A percentile compares a stretch with the other conserved stretches of the same genome.
phyloP scores from a whole-genome alignment of 2,329 filamentous ascomycete genomes.

The Atkinsonella texensis region DNA sequence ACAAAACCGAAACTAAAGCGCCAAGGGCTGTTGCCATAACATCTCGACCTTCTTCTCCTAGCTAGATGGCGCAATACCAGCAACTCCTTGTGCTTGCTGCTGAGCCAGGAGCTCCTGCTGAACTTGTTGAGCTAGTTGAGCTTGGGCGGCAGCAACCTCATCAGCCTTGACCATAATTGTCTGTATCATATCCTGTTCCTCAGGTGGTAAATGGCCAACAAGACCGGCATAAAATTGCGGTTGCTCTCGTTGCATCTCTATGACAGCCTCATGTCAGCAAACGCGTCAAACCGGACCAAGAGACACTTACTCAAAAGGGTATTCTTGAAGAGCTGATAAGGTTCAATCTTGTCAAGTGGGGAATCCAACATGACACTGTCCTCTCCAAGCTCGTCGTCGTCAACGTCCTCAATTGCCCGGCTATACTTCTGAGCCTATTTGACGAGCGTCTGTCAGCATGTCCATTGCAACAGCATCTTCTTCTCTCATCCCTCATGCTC shows the following conservation, averaged over 20 bases:
- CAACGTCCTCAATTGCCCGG: slow-evolving; percentile 53
- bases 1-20: neutral
- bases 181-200: slow-evolving; percentile 74
- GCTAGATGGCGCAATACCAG: slow-evolving; percentile 4
- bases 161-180: slow-evolving; percentile 56
- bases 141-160: slow-evolving; percentile 24
- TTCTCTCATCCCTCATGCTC: neutral
- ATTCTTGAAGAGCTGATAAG: slow-evolving; percentile 78
- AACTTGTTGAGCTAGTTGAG: slow-evolving; percentile 9
- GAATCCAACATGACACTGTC: slow-evolving; percentile 89
- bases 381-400: slow-evolving; percentile 82
- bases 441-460: neutral
- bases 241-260: slow-evolving; percentile 81
- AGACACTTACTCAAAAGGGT: slow-evolving; percentile 64
- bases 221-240: slow-evolving; percentile 77
- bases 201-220: slow-evolving; percentile 63
- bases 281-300: neutral
- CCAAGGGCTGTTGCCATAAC: neutral
- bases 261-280: neutral
- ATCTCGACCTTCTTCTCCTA: slow-evolving; percentile 4
- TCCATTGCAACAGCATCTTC: neutral
- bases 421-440: slow-evolving; percentile 70
- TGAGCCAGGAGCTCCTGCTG: slow-evolving; percentile 17
- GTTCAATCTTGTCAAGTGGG: slow-evolving; percentile 88
- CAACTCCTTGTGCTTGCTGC: slow-evolving; percentile 13